Percentiles rank a stretch among this genome's conserved stretches.
These are phyloP conservation scores for Verruconis gallopava DNA, from an alignment of 2,329 filamentous ascomycete genomes.

Conservation along the genomic window DNA sequence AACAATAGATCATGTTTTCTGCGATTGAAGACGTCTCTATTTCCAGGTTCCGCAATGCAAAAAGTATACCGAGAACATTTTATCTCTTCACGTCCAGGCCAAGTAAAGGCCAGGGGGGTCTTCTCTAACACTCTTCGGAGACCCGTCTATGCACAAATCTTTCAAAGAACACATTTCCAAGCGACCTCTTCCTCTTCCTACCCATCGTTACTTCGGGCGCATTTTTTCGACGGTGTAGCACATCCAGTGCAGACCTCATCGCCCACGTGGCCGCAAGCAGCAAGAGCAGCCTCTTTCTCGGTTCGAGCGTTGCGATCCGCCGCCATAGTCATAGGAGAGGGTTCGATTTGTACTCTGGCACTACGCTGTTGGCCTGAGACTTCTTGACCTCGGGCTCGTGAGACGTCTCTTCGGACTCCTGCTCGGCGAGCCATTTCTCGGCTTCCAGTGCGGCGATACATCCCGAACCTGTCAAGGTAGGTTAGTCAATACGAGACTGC, in stretches of 20 bases:
- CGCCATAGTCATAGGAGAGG: conserved; percentile 41
- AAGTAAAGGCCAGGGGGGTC: too few relatives aligned
- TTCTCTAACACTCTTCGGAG: too few relatives aligned
- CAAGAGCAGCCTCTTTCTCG: neutral
- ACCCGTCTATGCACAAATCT: neutral
- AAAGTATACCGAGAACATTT: too few relatives aligned
- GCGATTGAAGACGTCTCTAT: too few relatives aligned
- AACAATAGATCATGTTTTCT: too few relatives aligned
- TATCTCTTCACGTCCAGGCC: too few relatives aligned
- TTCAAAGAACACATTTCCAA: too few relatives aligned
- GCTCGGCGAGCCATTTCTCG: conserved; percentile 66
- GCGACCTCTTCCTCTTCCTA: neutral
- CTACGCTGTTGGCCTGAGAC: conserved; percentile 38
- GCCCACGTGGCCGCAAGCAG: neutral
- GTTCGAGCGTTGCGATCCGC: neutral
- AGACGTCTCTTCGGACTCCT: conserved; percentile 31
- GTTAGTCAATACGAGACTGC: conserved; percentile 13
- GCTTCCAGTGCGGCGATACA: conserved; percentile 94
- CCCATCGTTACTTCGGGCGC: neutral
- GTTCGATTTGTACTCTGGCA: conserved; percentile 50
- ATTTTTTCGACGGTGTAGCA: neutral
- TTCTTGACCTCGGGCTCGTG: conserved; percentile 38
- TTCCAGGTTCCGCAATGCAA: too few relatives aligned
- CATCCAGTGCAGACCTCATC: too few relatives aligned
- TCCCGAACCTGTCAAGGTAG: conserved; percentile 54